These are phyloP conservation scores for Tremella mesenterica DNA, from an alignment of 768 basidiomycete species.

Conservation along the genomic window DNA sequence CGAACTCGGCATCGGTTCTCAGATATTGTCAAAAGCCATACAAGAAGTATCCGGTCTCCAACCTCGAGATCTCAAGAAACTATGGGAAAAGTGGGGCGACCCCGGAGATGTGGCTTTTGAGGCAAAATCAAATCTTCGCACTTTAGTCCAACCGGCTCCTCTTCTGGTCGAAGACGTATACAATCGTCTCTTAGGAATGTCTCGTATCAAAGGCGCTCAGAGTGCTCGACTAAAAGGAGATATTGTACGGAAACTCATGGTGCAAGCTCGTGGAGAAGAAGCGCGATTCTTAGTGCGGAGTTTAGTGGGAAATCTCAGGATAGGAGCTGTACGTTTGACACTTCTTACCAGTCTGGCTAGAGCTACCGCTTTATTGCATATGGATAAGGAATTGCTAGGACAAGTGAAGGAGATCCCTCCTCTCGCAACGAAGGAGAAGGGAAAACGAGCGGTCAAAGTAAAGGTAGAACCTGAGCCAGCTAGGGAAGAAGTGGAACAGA, in stretches of 20 bases:
- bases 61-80: slow-evolving; percentile 30
- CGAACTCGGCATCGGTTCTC: slow-evolving; percentile 47
- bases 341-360: slow-evolving; percentile 71
- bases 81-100: slow-evolving; percentile 67
- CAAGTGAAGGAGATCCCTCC: slow-evolving; percentile 29
- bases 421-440: slow-evolving; percentile 35
- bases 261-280: slow-evolving; percentile 79
- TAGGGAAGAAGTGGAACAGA: slow-evolving; percentile 41
- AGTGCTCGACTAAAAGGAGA: slow-evolving; percentile 67
- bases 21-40: slow-evolving; percentile 49
- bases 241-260: slow-evolving; percentile 69
- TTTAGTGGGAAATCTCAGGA: slow-evolving; percentile 45
- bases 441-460: slow-evolving; percentile 38
- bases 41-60: slow-evolving; percentile 39
- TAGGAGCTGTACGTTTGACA: slow-evolving; percentile 78
- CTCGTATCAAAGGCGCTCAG: slow-evolving; percentile 62
- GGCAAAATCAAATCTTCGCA: slow-evolving; percentile 52
- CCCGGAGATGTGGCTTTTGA: slow-evolving; percentile 79
- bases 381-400: slow-evolving; percentile 22
- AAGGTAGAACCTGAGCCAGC: slow-evolving; percentile 39
- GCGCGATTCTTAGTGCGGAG: slow-evolving; percentile 62
- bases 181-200: slow-evolving; percentile 58
- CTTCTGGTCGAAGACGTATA: slow-evolving; percentile 56
- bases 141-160: slow-evolving; percentile 38
- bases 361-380: slow-evolving; percentile 55